Percentiles rank a stretch among this genome's conserved stretches.
These are phyloP conservation scores for Aureobasidium sp. DNA, from an alignment of 2,329 filamentous ascomycete genomes.

Conservation along the genomic window DNA sequence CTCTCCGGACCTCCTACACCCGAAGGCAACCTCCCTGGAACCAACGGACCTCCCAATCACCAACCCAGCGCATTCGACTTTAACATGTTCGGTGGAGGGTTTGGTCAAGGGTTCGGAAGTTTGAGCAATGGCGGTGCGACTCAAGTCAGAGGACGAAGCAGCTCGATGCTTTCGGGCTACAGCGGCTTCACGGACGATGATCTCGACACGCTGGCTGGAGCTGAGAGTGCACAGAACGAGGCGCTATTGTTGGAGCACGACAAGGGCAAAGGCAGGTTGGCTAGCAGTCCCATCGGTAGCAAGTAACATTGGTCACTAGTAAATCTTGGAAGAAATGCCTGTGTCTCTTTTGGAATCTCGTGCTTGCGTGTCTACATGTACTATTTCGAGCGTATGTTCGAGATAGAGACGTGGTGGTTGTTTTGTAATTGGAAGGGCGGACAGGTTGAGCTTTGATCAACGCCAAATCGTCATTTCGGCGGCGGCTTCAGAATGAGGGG, in stretches of 20 bases:
- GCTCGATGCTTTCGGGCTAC: constrained; percentile 46
- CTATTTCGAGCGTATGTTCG: neutral
- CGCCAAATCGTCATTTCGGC: constrained; percentile 8
- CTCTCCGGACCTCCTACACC: constrained; percentile 41
- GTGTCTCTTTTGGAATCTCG: neutral
- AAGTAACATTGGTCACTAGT: constrained; percentile 12
- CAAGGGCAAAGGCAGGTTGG: constrained; percentile 17
- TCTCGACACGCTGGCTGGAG: constrained; percentile 14
- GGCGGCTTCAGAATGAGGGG: neutral
- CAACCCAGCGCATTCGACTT: constrained; percentile 20
- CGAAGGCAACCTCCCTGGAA: constrained; percentile 53
- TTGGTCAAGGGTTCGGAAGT: constrained; percentile 3
- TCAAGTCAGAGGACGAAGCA: constrained; percentile 41
- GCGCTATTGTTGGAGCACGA: constrained; percentile 14
- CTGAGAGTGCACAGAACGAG: constrained; percentile 2
- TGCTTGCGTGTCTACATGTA: neutral
- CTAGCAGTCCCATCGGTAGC: constrained; percentile 15
- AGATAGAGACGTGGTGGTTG: neutral
- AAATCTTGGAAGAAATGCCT: constrained; percentile 10
- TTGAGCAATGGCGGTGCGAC: constrained; percentile 21
- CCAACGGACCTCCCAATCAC: constrained; percentile 27
- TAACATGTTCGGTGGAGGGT: constrained; percentile 18
- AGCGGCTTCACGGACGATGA: constrained; percentile 43
- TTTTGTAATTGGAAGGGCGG: neutral
- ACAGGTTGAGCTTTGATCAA: neutral